Conservation (phyloP, 176 grass and related monocot species). For the Pontederia paniculata region DNA sequence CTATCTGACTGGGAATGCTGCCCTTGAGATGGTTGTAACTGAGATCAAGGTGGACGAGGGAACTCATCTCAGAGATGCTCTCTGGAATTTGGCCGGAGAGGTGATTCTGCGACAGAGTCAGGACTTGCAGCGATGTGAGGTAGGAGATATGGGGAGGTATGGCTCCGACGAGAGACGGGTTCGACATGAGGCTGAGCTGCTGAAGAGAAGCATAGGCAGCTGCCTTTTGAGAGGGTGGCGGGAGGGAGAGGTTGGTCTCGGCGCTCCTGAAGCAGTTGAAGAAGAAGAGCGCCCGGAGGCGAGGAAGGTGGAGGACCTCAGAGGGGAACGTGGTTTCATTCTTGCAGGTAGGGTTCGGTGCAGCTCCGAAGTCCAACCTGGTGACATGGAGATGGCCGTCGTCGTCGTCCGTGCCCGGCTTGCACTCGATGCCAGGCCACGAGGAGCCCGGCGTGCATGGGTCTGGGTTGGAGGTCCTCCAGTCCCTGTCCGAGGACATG, state of each 20-base stretch:
- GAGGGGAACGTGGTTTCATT: slow-evolving; percentile 45
- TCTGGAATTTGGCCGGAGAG: slow-evolving; percentile 53
- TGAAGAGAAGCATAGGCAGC: slow-evolving; percentile 45
- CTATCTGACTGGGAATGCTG: slow-evolving; percentile 34
- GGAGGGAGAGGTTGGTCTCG: slow-evolving; percentile 31
- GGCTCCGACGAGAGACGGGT: slow-evolving; percentile 50
- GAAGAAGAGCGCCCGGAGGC: slow-evolving; percentile 80
- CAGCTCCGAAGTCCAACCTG: slow-evolving; percentile 75
- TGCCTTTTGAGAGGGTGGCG: slow-evolving; percentile 8
- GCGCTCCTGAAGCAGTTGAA: slow-evolving; percentile 60
- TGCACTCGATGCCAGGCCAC: slow-evolving; percentile 92
- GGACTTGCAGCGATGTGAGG: slow-evolving; percentile 58
- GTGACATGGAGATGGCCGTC: slow-evolving; percentile 47
- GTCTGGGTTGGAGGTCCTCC: slow-evolving; percentile 67
- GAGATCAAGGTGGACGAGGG: slow-evolving; percentile 75
- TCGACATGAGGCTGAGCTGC: slow-evolving; percentile 69
- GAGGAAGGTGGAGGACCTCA: slow-evolving; percentile 41
- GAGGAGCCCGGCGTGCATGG: slow-evolving; percentile 37
- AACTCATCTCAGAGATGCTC: slow-evolving; percentile 35
- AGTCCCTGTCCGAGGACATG: slow-evolving; percentile 78
- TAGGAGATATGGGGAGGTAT: slow-evolving; percentile 41
- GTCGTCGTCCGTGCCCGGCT: slow-evolving; percentile 19
- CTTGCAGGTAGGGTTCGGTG: slow-evolving; percentile 75
- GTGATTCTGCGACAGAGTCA: slow-evolving; percentile 77
- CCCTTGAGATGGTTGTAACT: slow-evolving; percentile 82